phyloP scores from a whole-genome alignment of 208 protist genomes.

The Leishmania tarentolae region DNA sequence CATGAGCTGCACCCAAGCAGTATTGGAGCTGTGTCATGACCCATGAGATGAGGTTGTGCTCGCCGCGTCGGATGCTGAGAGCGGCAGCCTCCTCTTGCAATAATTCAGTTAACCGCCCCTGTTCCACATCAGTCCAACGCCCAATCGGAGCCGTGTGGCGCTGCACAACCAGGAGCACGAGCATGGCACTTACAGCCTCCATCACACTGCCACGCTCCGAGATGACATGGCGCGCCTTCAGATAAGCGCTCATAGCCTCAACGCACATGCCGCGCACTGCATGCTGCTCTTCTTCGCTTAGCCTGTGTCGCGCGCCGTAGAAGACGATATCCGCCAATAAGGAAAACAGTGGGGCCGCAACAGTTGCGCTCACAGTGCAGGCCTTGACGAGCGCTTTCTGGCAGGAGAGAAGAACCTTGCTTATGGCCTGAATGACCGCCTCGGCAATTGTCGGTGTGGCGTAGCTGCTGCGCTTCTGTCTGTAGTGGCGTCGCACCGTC shows the following conservation, averaged over 20 bases:
- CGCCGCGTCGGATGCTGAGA: constrained; percentile 18
- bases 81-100: constrained; percentile 15
- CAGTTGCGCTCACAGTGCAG: constrained; percentile 52
- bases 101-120: not conserved
- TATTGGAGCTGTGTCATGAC: constrained; percentile 25
- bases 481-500: constrained; percentile 46
- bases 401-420: constrained; percentile 22
- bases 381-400: constrained; percentile 18
- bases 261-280: constrained; percentile 25
- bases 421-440: constrained; percentile 28
- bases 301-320: constrained; percentile 32
- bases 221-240: constrained; percentile 17
- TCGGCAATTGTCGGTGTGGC: constrained; percentile 22
- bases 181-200: constrained; percentile 26
- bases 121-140: constrained; percentile 19
- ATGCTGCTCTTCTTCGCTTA: constrained; percentile 7
- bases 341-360: constrained; percentile 52
- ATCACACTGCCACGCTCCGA: constrained; percentile 37
- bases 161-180: constrained; percentile 25
- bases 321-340: constrained; percentile 65
- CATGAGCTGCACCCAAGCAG: constrained; percentile 6
- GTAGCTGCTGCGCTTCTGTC: constrained; percentile 44
- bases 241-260: constrained; percentile 16
- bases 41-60: constrained; percentile 38
- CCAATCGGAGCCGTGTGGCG: constrained; percentile 3